phyloP scores from a whole-genome alignment of 164 flowering plant genomes.

The Piper longum region DNA sequence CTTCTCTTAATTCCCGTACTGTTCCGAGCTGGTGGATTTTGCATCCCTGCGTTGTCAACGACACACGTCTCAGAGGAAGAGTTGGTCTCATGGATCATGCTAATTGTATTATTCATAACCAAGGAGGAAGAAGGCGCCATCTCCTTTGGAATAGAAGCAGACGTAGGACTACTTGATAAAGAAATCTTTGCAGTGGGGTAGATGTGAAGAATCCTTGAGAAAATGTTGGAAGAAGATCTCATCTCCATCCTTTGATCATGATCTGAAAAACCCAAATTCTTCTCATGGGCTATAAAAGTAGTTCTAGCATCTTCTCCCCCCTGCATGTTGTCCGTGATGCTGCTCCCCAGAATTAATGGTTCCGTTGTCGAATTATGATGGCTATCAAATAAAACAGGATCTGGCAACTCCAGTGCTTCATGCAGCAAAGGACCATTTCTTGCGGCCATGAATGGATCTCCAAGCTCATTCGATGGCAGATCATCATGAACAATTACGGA shows the following conservation, averaged over 20 bases:
- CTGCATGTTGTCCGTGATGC: conserved; percentile 1
- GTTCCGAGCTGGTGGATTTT: conserved; percentile 65
- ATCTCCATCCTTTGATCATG: conserved; percentile 1
- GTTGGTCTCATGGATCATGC: conserved; percentile 15
- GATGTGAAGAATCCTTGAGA: conserved; percentile 63
- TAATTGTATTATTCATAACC: conserved; percentile 9
- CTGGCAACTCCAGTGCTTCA: conserved; percentile 16
- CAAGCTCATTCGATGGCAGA: conserved; percentile 24
- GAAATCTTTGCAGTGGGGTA: conserved; percentile 28
- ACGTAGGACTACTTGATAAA: conserved; percentile 14
- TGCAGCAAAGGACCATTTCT: conserved; percentile 42
- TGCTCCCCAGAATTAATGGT: conserved; percentile 5
- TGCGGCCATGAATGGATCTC: conserved; percentile 37
- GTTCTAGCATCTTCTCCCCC: not conserved
- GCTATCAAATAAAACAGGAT: conserved; percentile 16
- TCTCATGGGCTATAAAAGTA: conserved; percentile 1
- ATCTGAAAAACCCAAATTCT: not conserved
- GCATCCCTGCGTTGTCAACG: conserved; percentile 28
- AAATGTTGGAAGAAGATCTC: conserved; percentile 5
- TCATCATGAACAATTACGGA: not conserved
- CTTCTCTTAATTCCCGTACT: conserved; percentile 71
- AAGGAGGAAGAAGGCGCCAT: conserved; percentile 15
- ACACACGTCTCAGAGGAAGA: conserved; percentile 14
- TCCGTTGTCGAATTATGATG: conserved; percentile 2
- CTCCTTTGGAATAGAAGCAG: conserved; percentile 14